phyloP scores from a whole-genome alignment of 1,284 basidiomycete genomes.

The Phaffia rhodozyma region DNA sequence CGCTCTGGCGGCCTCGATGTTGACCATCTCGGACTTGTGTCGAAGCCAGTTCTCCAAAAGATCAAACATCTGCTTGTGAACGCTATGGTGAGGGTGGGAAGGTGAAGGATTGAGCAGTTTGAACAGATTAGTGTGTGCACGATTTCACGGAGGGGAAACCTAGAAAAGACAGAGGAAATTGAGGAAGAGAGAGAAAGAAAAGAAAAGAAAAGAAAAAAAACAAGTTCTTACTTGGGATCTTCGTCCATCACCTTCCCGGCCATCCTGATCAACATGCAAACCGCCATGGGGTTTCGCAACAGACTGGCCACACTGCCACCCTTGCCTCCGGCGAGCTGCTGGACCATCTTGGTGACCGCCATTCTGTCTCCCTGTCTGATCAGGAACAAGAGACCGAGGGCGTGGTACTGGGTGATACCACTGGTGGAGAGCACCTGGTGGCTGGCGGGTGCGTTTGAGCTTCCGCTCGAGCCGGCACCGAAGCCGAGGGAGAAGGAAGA shows the following conservation, averaged over 20 bases:
- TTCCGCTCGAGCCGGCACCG: conserved; percentile 37
- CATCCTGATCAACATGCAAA: conserved; percentile 97
- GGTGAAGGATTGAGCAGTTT: conserved; percentile 9
- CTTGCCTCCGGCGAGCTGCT: conserved; percentile 69
- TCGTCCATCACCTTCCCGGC: conserved; percentile 97
- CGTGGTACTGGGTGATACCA: conserved; percentile 95
- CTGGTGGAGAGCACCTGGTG: conserved; percentile 76
- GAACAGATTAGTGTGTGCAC: too few relatives aligned
- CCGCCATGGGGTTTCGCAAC: conserved; percentile 91
- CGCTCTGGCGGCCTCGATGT: conserved; percentile 92
- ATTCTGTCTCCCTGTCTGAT: conserved; percentile 96
- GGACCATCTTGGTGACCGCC: conserved; percentile 99
- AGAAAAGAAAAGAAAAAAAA: not conserved
- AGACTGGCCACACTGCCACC: conserved; percentile 66
- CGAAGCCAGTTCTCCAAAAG: conserved; percentile 89
- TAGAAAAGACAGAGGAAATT: too few relatives aligned
- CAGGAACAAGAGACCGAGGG: conserved; percentile 82
- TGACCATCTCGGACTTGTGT: conserved; percentile 99
- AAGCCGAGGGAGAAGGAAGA: conserved; percentile 51
- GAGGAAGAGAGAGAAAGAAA: not conserved
- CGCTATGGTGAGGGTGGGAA: conserved; percentile 43
- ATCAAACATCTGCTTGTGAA: conserved; percentile 86
- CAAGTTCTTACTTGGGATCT: conserved; percentile 74
- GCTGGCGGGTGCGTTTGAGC: conserved; percentile 29
- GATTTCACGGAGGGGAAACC: too few relatives aligned